A percentile compares a stretch with the other conserved stretches of the same genome.
Evolutionary conservation across 2,329 filamentous ascomycete genomes (phyloP).

Genomic region (Geosmithia morbida): DNA sequence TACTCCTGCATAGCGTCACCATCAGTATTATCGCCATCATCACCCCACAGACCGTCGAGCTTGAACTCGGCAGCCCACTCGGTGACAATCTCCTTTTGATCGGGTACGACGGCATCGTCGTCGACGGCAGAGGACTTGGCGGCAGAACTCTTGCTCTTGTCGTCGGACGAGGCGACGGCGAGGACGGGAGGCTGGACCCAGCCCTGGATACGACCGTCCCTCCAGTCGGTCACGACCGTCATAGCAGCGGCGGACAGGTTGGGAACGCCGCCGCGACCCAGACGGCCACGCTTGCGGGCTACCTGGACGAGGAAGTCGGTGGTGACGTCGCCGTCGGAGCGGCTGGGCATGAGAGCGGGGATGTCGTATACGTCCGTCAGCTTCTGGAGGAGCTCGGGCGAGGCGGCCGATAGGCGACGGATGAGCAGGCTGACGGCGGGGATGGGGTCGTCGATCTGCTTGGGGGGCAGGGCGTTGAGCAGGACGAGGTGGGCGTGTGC

Average conservation of each 20-base stretch:
- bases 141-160: constrained; percentile 7
- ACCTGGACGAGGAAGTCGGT: constrained; percentile 93
- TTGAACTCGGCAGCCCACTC: constrained; percentile 94
- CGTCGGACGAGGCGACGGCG: constrained; percentile 31
- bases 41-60: constrained; percentile 82
- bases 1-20: constrained; percentile 39
- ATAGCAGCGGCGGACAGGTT: constrained; percentile 81
- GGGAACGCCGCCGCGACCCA: constrained; percentile 80
- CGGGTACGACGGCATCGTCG: constrained; percentile 33
- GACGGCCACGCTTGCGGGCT: constrained; percentile 76
- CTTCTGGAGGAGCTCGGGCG: constrained; percentile 61
- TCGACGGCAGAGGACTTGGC: constrained; percentile 14
- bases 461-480: constrained; percentile 82
- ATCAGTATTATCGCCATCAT: constrained; percentile 24
- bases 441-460: constrained; percentile 85
- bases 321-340: constrained; percentile 58
- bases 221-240: constrained; percentile 91
- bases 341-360: constrained; percentile 55
- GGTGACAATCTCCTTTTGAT: constrained; percentile 78
- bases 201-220: constrained; percentile 86
- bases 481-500: constrained; percentile 77
- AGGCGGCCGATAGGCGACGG: constrained; percentile 56
- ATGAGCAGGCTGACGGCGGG: constrained; percentile 79
- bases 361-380: constrained; percentile 75
- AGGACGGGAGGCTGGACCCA: constrained; percentile 70